Base-by-base conservation (phyloP, 2,329 filamentous ascomycete genomes). In the Fusarium heterosporum region DNA sequence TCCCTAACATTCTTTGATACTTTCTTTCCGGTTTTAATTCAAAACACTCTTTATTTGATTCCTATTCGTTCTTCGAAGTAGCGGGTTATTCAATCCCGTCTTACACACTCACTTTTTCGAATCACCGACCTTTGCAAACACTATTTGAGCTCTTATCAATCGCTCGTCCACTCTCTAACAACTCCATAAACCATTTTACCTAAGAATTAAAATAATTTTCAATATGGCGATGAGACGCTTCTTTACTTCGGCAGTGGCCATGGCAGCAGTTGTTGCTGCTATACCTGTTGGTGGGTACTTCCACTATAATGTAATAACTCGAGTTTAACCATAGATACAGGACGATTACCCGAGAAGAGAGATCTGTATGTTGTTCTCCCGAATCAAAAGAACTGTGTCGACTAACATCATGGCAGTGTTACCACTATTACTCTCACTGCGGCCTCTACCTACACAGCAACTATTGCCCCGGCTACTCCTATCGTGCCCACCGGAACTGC, bases 171-270 rank as follows among this genome's bases (percentile, higher is more conserved):
- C 52, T 69, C 65, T 38, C 30, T 64, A 30, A 40, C 14, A 32
- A 25, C 38, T 40, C 32, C 40, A 26, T 25, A 38, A n/a, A 34
- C 28, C 10, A 50, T 17, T 17, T 29, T 51, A 41, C 40, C 19
- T 55, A 29, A n/a, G 17, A 29, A 29, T 30, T 32, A n/a, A 36
- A 40, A 34, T 11, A 43, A 16, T 49, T 30, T 17, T 10, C 12
- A 62, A 34, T 65, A 68, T 77, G 73, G 40, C 61, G 16, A 19
- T 71, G 52, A 64, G 57, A 32, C 60, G 47, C 16, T 52, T 71
- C 45, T 55, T 77, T 17, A 54, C 73, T 48, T 71, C 73, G 26
- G 72, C 61, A 16, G 30, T 75, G 43, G 69, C 64, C 29, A 60
- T 74, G 45, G 65, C 64, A 30, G 65, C 64, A 10, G 52, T 70